phyloP scores from a whole-genome alignment of 2,329 filamentous ascomycete species.

The Apiospora arundinis region DNA sequence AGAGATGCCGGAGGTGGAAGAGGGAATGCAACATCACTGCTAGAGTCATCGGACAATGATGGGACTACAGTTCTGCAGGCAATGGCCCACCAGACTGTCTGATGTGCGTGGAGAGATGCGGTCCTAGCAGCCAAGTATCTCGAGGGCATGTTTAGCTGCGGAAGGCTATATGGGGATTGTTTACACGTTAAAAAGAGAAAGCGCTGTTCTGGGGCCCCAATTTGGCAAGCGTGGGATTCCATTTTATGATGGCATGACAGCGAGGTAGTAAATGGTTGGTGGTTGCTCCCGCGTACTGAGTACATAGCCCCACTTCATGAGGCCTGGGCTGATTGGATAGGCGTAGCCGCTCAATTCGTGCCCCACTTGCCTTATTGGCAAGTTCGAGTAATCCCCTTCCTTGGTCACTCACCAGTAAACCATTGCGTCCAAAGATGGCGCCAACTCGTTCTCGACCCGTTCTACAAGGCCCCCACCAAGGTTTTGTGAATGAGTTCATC shows the following conservation, averaged over 20 bases:
- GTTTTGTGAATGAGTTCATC: slow-evolving; percentile 9
- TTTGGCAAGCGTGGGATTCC: slow-evolving; percentile 12
- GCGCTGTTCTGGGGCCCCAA: neutral
- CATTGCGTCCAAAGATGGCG: slow-evolving; percentile 7
- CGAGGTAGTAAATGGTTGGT: neutral
- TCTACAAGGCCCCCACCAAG: slow-evolving; percentile 11
- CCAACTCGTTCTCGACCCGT: slow-evolving; percentile 12
- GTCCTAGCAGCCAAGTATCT: too few relatives aligned
- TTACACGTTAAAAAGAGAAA: neutral
- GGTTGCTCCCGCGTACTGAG: slow-evolving; percentile 12
- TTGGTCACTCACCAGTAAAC: neutral
- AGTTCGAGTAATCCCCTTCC: neutral
- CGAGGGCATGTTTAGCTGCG: too few relatives aligned
- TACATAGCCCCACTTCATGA: slow-evolving; percentile 2
- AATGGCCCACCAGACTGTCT: too few relatives aligned
- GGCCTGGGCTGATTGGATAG: too few relatives aligned
- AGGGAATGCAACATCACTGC: too few relatives aligned
- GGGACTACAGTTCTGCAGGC: too few relatives aligned
- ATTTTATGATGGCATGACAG: slow-evolving; percentile 12
- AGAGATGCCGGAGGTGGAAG: too few relatives aligned
- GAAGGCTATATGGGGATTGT: too few relatives aligned
- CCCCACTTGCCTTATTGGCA: neutral
- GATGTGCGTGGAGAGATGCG: too few relatives aligned
- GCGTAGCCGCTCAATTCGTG: neutral
- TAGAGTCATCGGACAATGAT: too few relatives aligned